phyloP scores from a whole-genome alignment of 2,329 filamentous ascomycete genomes.

The Aspergillus alliaceus region DNA sequence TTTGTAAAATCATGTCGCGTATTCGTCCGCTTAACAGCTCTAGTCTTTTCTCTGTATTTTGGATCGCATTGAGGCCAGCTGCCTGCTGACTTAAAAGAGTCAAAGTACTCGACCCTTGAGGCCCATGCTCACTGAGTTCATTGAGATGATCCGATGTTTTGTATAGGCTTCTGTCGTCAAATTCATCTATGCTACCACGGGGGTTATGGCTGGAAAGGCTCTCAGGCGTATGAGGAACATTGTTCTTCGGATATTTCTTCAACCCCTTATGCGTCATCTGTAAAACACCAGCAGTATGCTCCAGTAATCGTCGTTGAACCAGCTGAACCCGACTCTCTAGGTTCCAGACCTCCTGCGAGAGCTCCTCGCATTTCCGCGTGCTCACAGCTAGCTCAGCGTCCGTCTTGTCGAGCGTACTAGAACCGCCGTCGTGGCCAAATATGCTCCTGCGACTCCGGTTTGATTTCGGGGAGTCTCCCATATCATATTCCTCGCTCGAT shows the following conservation, averaged over 20 bases:
- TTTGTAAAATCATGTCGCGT: slow-evolving; percentile 62
- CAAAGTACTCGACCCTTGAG: slow-evolving; percentile 13
- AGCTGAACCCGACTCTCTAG: slow-evolving; percentile 76
- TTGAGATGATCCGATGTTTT: slow-evolving; percentile 66
- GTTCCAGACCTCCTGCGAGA: slow-evolving; percentile 76
- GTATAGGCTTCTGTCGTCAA: slow-evolving; percentile 77
- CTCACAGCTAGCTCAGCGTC: slow-evolving; percentile 73
- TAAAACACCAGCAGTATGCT: slow-evolving; percentile 89
- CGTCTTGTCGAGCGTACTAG: slow-evolving; percentile 51
- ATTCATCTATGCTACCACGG: slow-evolving; percentile 58
- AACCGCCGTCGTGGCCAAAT: slow-evolving; percentile 44
- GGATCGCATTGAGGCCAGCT: slow-evolving; percentile 50
- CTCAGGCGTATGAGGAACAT: slow-evolving; percentile 70
- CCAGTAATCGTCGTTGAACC: slow-evolving; percentile 72
- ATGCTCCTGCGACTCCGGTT: slow-evolving; percentile 55
- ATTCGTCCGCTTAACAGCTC: slow-evolving; percentile 67
- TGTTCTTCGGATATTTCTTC: slow-evolving; percentile 55
- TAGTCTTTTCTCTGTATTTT: slow-evolving; percentile 64
- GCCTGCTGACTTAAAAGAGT: slow-evolving; percentile 13
- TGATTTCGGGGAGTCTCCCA: slow-evolving; percentile 44
- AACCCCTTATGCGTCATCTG: slow-evolving; percentile 82
- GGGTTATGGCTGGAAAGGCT: slow-evolving; percentile 66
- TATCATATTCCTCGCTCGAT: slow-evolving; percentile 43
- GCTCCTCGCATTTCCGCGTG: slow-evolving; percentile 79
- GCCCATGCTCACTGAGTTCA: slow-evolving; percentile 36